A percentile compares a stretch with the other conserved stretches of the same genome.
phyloP scores from a whole-genome alignment of 2,329 filamentous ascomycete genomes.

The Fusarium nematophilum region DNA sequence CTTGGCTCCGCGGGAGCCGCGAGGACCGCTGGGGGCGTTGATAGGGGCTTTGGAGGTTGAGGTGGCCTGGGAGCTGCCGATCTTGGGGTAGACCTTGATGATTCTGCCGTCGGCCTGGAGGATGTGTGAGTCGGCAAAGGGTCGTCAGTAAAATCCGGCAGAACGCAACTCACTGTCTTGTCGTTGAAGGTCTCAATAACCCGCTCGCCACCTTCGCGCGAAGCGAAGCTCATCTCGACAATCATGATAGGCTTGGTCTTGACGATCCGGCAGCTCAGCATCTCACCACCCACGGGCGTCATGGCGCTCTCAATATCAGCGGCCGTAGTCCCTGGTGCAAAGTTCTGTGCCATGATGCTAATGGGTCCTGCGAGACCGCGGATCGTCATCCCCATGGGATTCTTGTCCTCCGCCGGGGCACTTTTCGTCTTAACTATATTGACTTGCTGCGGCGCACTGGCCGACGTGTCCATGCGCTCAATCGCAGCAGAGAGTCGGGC shows the following conservation, averaged over 20 bases:
- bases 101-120: slow-evolving; percentile 77
- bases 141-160: not conserved
- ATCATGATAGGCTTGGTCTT: slow-evolving; percentile 78
- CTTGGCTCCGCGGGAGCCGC: slow-evolving; percentile 40
- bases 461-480: slow-evolving; percentile 52
- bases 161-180: slow-evolving; percentile 70
- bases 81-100: slow-evolving; percentile 78
- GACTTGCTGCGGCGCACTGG: slow-evolving; percentile 49
- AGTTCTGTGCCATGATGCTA: slow-evolving; percentile 81
- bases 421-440: slow-evolving; percentile 45
- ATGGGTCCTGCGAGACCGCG: slow-evolving; percentile 79
- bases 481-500: slow-evolving; percentile 60
- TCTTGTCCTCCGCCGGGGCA: slow-evolving; percentile 18
- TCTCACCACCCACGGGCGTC: slow-evolving; percentile 76
- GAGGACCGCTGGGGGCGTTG: slow-evolving; percentile 49
- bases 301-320: slow-evolving; percentile 87
- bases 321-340: slow-evolving; percentile 82
- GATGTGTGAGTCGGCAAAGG: not conserved
- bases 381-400: slow-evolving; percentile 71
- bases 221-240: slow-evolving; percentile 80
- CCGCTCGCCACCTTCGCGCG: slow-evolving; percentile 76
- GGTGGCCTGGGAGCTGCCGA: slow-evolving; percentile 54
- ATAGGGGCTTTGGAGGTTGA: slow-evolving; percentile 36
- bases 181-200: slow-evolving; percentile 83
- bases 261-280: slow-evolving; percentile 74